A percentile compares a stretch with the other conserved stretches of the same genome.
Evolutionary conservation across 257 asterid genomes (phyloP).

Genomic region (Primulina tabacum): DNA sequence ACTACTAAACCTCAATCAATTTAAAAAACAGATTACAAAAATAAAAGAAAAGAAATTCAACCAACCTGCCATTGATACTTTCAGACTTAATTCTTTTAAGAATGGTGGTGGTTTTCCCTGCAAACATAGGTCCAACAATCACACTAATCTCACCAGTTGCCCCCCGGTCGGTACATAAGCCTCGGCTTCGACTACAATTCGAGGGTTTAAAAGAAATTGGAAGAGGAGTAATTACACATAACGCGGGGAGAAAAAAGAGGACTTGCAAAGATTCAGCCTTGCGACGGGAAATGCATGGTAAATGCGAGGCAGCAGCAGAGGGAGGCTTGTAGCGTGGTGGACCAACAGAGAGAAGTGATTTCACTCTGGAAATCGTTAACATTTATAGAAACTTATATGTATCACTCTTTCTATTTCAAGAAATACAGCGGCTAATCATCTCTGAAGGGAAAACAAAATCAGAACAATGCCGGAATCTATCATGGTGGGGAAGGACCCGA

Average conservation of each 20-base stretch:
- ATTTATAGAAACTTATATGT: constrained; percentile 21
- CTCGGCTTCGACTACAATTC: not conserved
- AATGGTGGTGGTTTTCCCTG: not conserved
- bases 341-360: constrained; percentile 36
- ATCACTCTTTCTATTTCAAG: no score
- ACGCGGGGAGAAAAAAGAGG: not conserved
- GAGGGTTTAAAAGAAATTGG: not conserved
- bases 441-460: no score
- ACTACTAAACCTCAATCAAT: not conserved
- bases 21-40: not conserved
- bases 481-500: no score
- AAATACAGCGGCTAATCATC: no score
- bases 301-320: constrained; percentile 32
- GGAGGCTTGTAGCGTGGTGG: constrained; percentile 38
- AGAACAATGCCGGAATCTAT: no score
- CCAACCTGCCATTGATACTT: constrained; percentile 60
- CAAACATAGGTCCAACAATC: not conserved
- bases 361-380: constrained; percentile 55
- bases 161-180: not conserved
- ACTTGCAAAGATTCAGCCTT: not conserved
- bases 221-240: no score
- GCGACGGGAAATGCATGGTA: constrained; percentile 27
- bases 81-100: not conserved
- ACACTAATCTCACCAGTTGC: not conserved
- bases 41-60: constrained; percentile 10